A percentile compares a stretch with the other conserved stretches of the same genome.
Conservation (phyloP, 2,329 filamentous ascomycete species). For the Cladophialophora exuberans region DNA sequence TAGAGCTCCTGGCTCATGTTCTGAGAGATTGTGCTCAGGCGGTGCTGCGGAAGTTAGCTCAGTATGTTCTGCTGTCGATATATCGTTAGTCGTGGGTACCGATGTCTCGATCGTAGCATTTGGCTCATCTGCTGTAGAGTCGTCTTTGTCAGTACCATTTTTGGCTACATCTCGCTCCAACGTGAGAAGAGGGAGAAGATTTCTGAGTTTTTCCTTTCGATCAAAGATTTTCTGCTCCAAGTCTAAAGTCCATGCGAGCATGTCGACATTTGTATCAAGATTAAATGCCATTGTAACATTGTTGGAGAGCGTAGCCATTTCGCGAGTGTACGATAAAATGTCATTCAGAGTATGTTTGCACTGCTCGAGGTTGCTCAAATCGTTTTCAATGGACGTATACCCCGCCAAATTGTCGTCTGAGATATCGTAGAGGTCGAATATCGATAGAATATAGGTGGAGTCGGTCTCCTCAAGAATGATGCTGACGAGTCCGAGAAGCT, state of each 20-base stretch:
- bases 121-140: neutral
- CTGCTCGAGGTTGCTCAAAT: neutral
- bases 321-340: neutral
- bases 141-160: neutral
- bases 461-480: constrained; percentile 1
- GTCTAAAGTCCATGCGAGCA: neutral
- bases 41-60: neutral
- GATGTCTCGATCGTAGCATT: neutral
- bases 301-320: neutral
- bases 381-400: neutral
- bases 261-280: neutral
- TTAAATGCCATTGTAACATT: neutral
- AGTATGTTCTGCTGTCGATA: neutral
- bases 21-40: neutral
- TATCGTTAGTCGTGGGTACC: neutral
- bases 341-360: constrained; percentile 6
- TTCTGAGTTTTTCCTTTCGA: neutral
- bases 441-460: neutral
- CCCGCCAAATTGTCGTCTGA: neutral
- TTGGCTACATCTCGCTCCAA: neutral
- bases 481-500: neutral
- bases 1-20: too few relatives aligned
- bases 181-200: neutral
- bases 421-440: neutral
- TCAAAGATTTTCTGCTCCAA: neutral